Evolutionary conservation across 2,329 filamentous ascomycete genomes (phyloP), one percentile per base, ranked within the genome.

Genomic region (Botrytis byssoidea): DNA sequence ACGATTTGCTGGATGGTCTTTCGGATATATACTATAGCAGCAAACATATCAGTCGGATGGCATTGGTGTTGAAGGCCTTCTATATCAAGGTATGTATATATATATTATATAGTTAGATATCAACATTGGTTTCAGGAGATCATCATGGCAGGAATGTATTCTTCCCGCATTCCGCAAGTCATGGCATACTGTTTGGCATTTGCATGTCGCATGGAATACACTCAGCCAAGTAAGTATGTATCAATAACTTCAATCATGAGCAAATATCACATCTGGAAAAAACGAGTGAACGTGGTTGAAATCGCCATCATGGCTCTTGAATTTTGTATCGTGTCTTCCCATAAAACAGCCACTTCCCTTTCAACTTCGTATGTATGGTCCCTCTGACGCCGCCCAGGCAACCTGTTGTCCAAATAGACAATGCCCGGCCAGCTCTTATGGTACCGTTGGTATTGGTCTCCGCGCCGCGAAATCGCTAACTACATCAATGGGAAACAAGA

Each of bases 361-460:
- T 64, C 18, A 46, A 35, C 10, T 20, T 57, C 29, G 59, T 75
- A 60, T 94, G 92, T 94, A 80, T 85, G 90, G 88, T 88, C 85
- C 91, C 89, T 94, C 92, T 94, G 92, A 95, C 92, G 90, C 92
- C 89, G 91, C 90, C 91, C 88, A 88, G 88, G 89, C 89, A 92
- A 93, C 85, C 77, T 77, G 76, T 80, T 80, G 76, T 80, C 74
- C 74, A 71, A 76, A 73, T 78, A 83, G 83, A 81, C 70, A 81
- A 83, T 85, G 83, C 86, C 82, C 84, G 85, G 84, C 84, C 88
- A 86, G 86, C 85, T 87, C 87, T 89, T 86, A 87, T 88, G 83
- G 84, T 85, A 82, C 86, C 86, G 80, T 79, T 77, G 77, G 80
- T 80, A 79, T 85, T 83, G 81, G 83, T 90, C 83, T 89, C 85